These are phyloP conservation scores for Cruciata laevipes DNA, from an alignment of 257 asterid species.

Conservation along the genomic window DNA sequence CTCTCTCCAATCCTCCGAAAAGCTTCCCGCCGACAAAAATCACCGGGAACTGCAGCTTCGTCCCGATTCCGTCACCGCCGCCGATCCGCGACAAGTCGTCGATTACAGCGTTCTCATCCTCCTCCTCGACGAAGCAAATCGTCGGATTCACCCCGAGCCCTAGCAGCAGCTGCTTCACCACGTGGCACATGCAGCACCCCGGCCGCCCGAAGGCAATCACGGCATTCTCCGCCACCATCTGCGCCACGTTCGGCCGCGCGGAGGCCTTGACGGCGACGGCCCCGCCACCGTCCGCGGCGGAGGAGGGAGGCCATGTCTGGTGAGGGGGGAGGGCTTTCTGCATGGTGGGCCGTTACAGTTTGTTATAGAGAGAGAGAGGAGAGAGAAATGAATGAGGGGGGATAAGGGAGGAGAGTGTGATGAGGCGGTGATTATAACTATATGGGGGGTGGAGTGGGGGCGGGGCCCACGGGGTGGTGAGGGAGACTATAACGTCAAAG, in stretches of 20 bases:
- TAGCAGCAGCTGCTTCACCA: slow-evolving; percentile 48
- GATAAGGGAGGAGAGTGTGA: background rate
- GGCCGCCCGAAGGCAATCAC: slow-evolving; percentile 53
- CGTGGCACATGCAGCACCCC: slow-evolving; percentile 89
- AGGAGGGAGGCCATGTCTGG: slow-evolving; percentile 22
- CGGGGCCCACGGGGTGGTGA: background rate
- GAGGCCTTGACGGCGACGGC: background rate
- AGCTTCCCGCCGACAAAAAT: slow-evolving; percentile 72
- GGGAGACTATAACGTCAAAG: slow-evolving; percentile 27
- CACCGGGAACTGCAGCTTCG: slow-evolving; percentile 43
- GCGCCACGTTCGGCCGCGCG: slow-evolving; percentile 1
- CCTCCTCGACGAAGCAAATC: slow-evolving; percentile 40
- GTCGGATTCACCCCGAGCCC: slow-evolving; percentile 72
- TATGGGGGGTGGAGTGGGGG: slow-evolving; percentile 4
- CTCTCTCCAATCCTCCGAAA: slow-evolving; percentile 74
- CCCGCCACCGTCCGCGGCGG: slow-evolving; percentile 2
- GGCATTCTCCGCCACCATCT: slow-evolving; percentile 54
- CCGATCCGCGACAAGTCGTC: slow-evolving; percentile 23
- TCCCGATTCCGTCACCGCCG: background rate
- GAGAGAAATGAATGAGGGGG: background rate
- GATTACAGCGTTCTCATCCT: slow-evolving; percentile 30
- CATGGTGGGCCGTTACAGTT: slow-evolving; percentile 31
- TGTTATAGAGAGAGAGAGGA: background rate
- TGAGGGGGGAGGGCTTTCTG: slow-evolving; percentile 39
- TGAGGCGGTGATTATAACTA: slow-evolving; percentile 14